Percentiles rank a stretch among this genome's conserved stretches.
These are phyloP conservation scores for Plasmodium vinckei DNA, from an alignment of 169 alveolate species.

Conservation along the genomic window DNA sequence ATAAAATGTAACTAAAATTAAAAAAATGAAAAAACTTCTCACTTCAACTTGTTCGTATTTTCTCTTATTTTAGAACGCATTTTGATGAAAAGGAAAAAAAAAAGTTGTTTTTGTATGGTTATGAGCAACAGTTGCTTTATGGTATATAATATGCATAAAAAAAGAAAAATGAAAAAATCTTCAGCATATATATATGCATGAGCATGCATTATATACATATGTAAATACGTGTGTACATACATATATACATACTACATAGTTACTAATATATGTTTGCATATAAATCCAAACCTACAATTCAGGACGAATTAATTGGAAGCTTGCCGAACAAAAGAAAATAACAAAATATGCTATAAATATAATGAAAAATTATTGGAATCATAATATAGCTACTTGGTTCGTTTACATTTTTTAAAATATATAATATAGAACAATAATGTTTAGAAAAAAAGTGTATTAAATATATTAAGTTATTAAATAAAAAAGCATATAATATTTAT, in stretches of 20 bases:
- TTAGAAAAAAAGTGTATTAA: no score
- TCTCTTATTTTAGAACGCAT: constrained; percentile 29
- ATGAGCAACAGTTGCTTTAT: constrained; percentile 60
- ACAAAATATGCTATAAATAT: constrained; percentile 55
- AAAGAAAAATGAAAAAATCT: constrained; percentile 1
- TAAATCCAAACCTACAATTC: constrained; percentile 6
- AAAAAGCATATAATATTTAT: no score
- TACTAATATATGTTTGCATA: neutral
- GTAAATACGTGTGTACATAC: neutral
- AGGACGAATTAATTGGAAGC: constrained; percentile 67
- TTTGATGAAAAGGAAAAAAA: constrained; percentile 70
- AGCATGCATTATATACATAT: neutral
- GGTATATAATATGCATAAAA: constrained; percentile 23
- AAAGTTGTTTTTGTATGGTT: constrained; percentile 63
- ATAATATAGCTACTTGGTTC: constrained; percentile 68
- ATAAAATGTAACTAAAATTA: neutral
- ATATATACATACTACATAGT: neutral
- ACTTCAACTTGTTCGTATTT: constrained; percentile 1
- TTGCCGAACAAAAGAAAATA: constrained; percentile 71
- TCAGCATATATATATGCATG: neutral
- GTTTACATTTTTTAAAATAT: neutral
- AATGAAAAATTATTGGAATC: constrained; percentile 67
- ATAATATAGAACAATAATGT: no score
- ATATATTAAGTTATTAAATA: no score
- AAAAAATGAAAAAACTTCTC: constrained; percentile 16